These are phyloP conservation scores for Camelina sativa DNA, from an alignment of 345 rosid genomes.

Conservation along the genomic window DNA sequence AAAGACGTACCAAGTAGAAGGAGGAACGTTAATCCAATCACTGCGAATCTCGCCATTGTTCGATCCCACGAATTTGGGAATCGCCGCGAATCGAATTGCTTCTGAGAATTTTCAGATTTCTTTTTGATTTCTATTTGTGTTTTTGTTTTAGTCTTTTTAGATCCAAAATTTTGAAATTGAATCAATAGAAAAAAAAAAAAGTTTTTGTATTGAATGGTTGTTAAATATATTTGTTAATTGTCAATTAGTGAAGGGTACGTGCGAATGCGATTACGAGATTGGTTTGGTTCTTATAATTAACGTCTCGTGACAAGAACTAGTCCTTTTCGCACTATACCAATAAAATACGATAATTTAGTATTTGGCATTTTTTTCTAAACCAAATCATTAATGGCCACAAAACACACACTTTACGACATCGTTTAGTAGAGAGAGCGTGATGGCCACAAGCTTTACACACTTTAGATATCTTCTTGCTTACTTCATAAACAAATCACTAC, in stretches of 20 bases:
- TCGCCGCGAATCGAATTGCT: constrained; percentile 15
- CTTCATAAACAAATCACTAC: constrained; percentile 18
- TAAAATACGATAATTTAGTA: no score
- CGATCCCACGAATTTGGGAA: constrained; percentile 21
- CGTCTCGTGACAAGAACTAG: no score
- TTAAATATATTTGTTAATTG: background rate
- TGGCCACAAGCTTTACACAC: constrained; percentile 54
- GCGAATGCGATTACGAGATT: no score
- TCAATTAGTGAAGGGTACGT: background rate
- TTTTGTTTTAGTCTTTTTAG: background rate
- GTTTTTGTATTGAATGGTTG: background rate
- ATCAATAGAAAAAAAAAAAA: background rate
- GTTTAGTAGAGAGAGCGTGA: constrained; percentile 47
- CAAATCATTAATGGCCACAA: background rate
- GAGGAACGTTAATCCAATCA: constrained; percentile 50
- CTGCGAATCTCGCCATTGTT: constrained; percentile 45
- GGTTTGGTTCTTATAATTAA: no score
- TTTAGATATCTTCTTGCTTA: constrained; percentile 28
- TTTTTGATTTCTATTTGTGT: background rate
- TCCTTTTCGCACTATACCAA: no score
- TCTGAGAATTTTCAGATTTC: background rate
- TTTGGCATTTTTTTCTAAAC: no score
- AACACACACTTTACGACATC: background rate
- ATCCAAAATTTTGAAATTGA: constrained; percentile 16
- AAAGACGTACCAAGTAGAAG: constrained; percentile 35